Base-by-base conservation (phyloP, 2,329 filamentous ascomycete genomes). In the Furcasterigmium sp. region DNA sequence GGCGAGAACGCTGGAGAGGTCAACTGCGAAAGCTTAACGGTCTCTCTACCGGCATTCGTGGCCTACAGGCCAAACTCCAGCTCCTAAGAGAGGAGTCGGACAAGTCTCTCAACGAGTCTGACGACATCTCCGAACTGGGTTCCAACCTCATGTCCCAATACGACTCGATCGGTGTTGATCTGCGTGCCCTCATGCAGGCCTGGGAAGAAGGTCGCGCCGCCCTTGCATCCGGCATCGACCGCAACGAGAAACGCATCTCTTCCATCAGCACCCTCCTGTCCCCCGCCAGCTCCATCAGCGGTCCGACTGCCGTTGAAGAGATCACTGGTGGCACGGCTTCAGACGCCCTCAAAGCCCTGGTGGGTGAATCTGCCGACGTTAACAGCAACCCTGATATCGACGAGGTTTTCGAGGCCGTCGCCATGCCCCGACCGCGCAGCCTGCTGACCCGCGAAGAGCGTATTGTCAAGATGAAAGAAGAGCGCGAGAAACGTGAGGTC, bases 61-160 rank as follows among this genome's bases (percentile, higher is more conserved):
- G 88, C 10, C 74, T 98, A 39, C 91, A 97, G 64, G 93, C 93
- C 28, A 98, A 97, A 63, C 82, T 98, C 69, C 90, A 94, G 47
- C 74, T 98, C 8, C 69, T 97, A 43, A 82, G 89, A 39, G 93
- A 98, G 61, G 90, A 96, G 62, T 94, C 90, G 0, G 88, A 87
- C 57, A 80, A 80, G 47, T 82, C 82, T 35, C 66, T 95, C 21
- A 87, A 95, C 55, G 82, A 85, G 53, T 82, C 86, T 29, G 73
- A 75, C 46, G 80, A 84, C 53, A 80, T 87, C 15, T 80, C 81
- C 4, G 87, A 95, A 51, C 76, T 95, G 14, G 88, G 87, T 1
- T 78, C 84, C 1, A 83, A 82, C 49, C 74, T 97, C 30, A 84
- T 95, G 75, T 69, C 82, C 18, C 93, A 97, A 57, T 98, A 97